Base-by-base conservation (phyloP, 2,329 filamentous ascomycete species). In the Colletotrichum sp. region DNA sequence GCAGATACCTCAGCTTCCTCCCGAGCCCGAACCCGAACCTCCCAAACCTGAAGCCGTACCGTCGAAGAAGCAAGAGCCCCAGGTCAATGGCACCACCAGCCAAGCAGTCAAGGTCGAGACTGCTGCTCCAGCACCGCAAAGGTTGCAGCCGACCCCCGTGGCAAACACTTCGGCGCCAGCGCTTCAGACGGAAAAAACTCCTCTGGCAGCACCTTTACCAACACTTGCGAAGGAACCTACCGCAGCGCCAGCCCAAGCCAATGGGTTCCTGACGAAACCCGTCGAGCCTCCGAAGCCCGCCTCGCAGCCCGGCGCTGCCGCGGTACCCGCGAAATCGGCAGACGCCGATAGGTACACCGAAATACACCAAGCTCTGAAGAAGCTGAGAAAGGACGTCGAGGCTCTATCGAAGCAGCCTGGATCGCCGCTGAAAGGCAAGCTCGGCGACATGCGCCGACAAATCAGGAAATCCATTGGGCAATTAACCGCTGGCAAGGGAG, bases 401-500 rank as follows among this genome's bases (percentile, higher is more conserved):
- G 88, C 88, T 6, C 91, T 92, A 79, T 85, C 87, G 27, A 91
- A 93, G 74, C 72, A 81, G 16, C 78, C 82, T 79, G 82, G 78
- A 3, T 87, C 86, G 6, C 84, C 81, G 3, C 84, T 96, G 32
- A 95, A 95, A 83, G 87, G 89, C 67, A 89, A 91, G 43, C 89
- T 95, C 81, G 93, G 94, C 39, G 91, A 95, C 70, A 92, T 94
- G 88, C 90, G 95, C 55, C 89, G 95, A 74, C 90, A 93, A 56
- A 92, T 97, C 69, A 90, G 91, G 52, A 94, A 93, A 79, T 92
- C 90, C 22, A 89, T 96, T 70, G 95, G 95, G 8, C 94, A 97
- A 81, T 85, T 96, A 32, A 93, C 92, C 2, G 89, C 89, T 52
- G 93, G 91, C 72, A 93, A 90, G 79, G 90, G 89, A 13, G 89